A percentile compares a stretch with the other conserved stretches of the same genome.
Conservation (phyloP, 2,329 filamentous ascomycete species). For the Magnaporthales sp. region DNA sequence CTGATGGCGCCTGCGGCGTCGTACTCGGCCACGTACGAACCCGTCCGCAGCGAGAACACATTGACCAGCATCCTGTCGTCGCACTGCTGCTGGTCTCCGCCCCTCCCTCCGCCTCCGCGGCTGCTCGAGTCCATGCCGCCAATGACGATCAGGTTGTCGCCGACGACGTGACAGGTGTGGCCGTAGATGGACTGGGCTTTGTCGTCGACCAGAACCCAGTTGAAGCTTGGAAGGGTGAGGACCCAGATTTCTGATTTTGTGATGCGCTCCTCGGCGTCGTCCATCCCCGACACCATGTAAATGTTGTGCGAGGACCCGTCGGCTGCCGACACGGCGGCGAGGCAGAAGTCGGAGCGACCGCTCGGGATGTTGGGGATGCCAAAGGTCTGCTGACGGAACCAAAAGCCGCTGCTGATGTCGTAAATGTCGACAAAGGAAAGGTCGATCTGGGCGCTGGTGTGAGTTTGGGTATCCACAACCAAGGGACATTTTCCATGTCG, state of each 20-base stretch:
- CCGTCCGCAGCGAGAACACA: constrained; percentile 12
- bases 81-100: constrained; percentile 8
- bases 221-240: constrained; percentile 12
- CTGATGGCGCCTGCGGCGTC: constrained; percentile 13
- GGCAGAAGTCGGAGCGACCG: constrained; percentile 13
- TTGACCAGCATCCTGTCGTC: constrained; percentile 14
- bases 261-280: constrained; percentile 9
- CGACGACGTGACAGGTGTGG: constrained; percentile 11
- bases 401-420: constrained; percentile 13
- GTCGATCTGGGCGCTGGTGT: constrained; percentile 7
- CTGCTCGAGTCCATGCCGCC: constrained; percentile 12
- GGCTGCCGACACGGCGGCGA: constrained; percentile 10
- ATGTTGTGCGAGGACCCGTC: constrained; percentile 14
- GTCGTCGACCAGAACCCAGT: constrained; percentile 10
- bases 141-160: constrained; percentile 10
- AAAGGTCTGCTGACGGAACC: constrained; percentile 15
- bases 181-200: not conserved
- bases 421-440: constrained; percentile 13
- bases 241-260: constrained; percentile 12
- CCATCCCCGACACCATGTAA: constrained; percentile 13
- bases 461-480: too few species aligned
- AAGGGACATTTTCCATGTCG: too few species aligned
- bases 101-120: constrained; percentile 1
- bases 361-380: constrained; percentile 10
- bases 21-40: constrained; percentile 20